Conservation (phyloP, 345 rosid genomes). For the Syzygium aqueum region DNA sequence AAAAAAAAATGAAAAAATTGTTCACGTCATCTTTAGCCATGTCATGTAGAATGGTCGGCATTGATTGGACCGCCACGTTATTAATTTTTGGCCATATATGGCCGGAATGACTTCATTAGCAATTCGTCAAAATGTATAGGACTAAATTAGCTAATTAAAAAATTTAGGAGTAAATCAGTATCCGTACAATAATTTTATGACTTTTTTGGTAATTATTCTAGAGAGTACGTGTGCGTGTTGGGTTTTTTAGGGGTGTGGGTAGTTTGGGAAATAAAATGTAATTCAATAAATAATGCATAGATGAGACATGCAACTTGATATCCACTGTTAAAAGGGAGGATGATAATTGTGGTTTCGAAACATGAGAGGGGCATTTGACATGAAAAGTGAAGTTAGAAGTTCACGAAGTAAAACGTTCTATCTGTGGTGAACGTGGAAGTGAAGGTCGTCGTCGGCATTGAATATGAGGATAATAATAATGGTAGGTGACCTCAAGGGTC, state of each 20-base stretch:
- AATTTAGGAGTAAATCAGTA: background rate
- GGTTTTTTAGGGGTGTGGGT: background rate
- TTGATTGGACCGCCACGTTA: background rate
- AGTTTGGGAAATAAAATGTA: background rate
- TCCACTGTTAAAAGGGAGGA: background rate
- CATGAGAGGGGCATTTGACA: background rate
- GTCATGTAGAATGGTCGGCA: accelerated
- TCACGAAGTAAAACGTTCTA: background rate
- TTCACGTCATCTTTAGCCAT: accelerated
- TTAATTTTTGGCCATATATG: background rate
- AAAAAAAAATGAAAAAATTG: background rate
- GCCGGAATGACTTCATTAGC: accelerated
- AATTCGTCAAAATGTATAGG: background rate
- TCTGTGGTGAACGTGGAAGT: background rate
- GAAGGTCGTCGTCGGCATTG: background rate
- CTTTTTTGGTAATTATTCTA: background rate
- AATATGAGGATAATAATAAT: background rate
- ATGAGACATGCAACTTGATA: background rate
- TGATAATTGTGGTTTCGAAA: background rate
- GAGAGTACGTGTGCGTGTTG: too few species aligned
- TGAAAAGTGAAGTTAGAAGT: background rate
- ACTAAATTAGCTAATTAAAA: background rate
- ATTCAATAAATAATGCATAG: background rate
- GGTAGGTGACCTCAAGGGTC: background rate
- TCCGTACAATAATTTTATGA: accelerated